A percentile compares a stretch with the other conserved stretches of the same genome.
Evolutionary conservation across 495 filamentous ascomycete species (phyloP).

Genomic region (Lophiostoma macrostomum): DNA sequence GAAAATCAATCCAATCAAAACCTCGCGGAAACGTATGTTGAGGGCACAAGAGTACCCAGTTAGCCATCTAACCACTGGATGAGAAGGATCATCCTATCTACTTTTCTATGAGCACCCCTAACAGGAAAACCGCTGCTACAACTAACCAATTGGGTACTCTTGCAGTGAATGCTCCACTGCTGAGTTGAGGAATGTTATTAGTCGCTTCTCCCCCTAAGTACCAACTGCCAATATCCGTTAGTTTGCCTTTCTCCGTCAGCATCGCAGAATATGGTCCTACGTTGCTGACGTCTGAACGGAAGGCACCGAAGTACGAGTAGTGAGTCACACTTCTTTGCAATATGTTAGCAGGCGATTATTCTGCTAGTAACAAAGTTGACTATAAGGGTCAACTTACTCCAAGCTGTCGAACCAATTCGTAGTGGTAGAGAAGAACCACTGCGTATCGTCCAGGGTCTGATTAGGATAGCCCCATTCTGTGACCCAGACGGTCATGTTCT

Average conservation of each 20-base stretch:
- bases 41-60: too few relatives aligned
- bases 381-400: slow-evolving; percentile 34
- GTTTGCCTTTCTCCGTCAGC: slow-evolving; percentile 56
- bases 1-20: too few relatives aligned
- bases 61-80: too few relatives aligned
- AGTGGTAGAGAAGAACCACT: slow-evolving; percentile 63
- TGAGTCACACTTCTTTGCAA: slow-evolving; percentile 49
- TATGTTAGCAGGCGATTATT: background rate
- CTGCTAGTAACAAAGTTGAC: background rate
- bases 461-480: slow-evolving; percentile 63
- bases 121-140: too few relatives aligned
- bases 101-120: too few relatives aligned
- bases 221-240: slow-evolving; percentile 74
- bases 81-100: too few relatives aligned
- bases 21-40: too few relatives aligned
- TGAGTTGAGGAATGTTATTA: slow-evolving; percentile 46
- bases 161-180: too few relatives aligned
- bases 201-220: slow-evolving; percentile 59
- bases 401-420: slow-evolving; percentile 63
- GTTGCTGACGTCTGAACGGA: slow-evolving; percentile 62
- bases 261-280: slow-evolving; percentile 67
- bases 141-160: too few relatives aligned
- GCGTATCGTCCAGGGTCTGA: slow-evolving; percentile 49
- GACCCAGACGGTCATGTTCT: slow-evolving; percentile 66
- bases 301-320: slow-evolving; percentile 73